Evolutionary conservation across 345 rosid species (phyloP).

Genomic region (Euphorbia tirucalli): DNA sequence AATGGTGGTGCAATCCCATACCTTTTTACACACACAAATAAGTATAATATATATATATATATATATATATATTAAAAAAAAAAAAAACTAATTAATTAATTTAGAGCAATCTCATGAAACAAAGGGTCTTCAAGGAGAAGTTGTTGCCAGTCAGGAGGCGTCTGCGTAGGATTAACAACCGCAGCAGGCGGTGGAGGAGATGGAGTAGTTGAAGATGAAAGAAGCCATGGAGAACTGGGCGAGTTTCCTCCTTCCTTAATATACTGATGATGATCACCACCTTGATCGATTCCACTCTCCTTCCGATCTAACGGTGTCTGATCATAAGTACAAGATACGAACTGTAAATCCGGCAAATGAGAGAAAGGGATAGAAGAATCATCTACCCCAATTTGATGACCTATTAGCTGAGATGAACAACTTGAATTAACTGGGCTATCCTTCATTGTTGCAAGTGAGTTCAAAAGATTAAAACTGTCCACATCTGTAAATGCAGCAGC

Average conservation of each 20-base stretch:
- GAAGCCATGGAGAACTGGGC: constrained; percentile 40
- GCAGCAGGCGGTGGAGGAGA: constrained; percentile 26
- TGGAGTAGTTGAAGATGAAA: constrained; percentile 36
- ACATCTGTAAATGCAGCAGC: constrained; percentile 22
- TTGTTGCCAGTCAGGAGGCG: constrained; percentile 41
- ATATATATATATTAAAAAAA: background rate
- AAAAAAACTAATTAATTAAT: background rate
- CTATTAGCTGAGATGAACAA: constrained; percentile 13
- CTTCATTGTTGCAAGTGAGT: constrained; percentile 32
- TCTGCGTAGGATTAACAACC: background rate
- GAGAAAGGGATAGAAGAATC: constrained; percentile 35
- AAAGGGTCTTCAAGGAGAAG: constrained; percentile 51
- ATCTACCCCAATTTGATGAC: constrained; percentile 29
- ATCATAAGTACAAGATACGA: constrained; percentile 23
- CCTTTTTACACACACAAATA: constrained; percentile 14
- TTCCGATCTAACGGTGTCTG: constrained; percentile 17
- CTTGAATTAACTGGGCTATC: constrained; percentile 22
- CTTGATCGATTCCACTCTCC: constrained; percentile 4
- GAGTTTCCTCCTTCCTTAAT: constrained; percentile 29
- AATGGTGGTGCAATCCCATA: constrained; percentile 20
- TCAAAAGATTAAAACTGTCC: constrained; percentile 37
- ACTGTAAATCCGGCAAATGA: constrained; percentile 52
- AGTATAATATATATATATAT: background rate
- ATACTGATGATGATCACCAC: constrained; percentile 15
- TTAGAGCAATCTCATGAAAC: constrained; percentile 42